Percentiles rank a stretch among this genome's conserved stretches.
Evolutionary conservation across 768 basidiomycete genomes (phyloP).

Genomic region (Pleurotus tuber-regium): DNA sequence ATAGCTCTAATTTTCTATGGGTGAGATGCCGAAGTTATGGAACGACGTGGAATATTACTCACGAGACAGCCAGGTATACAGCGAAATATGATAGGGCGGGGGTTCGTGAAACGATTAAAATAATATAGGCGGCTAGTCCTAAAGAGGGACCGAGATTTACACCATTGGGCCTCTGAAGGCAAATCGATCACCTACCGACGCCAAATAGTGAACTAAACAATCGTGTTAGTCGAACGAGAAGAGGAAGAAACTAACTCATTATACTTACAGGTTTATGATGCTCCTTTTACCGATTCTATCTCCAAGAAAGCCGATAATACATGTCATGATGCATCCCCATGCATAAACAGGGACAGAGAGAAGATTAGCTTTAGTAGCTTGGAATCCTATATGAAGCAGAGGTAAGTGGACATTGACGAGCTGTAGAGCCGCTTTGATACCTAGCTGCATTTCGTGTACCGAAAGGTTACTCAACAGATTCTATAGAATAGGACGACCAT

Average conservation of each 20-base stretch:
- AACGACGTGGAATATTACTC: constrained; percentile 28
- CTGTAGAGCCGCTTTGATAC: constrained; percentile 16
- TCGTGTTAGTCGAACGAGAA: not conserved
- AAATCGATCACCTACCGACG: constrained; percentile 18
- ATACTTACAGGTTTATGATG: constrained; percentile 59
- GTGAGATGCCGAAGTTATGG: not conserved
- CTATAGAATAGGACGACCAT: not conserved
- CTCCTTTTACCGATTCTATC: constrained; percentile 58
- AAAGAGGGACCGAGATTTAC: not conserved
- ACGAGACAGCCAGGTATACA: constrained; percentile 69
- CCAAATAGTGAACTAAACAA: constrained; percentile 23
- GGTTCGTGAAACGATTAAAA: constrained; percentile 57
- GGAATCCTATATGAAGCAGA: constrained; percentile 41
- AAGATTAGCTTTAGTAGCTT: constrained; percentile 66
- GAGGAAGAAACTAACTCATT: not conserved
- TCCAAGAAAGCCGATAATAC: constrained; percentile 56
- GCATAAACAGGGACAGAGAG: constrained; percentile 77
- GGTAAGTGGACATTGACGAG: not conserved
- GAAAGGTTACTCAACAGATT: not conserved
- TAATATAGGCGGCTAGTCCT: constrained; percentile 62
- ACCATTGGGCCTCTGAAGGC: not conserved
- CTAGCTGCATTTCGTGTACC: constrained; percentile 26
- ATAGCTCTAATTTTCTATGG: constrained; percentile 34
- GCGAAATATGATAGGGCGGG: constrained; percentile 73
- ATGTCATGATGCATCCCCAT: constrained; percentile 69